Evolutionary conservation across 331 rosid genomes (phyloP).

Genomic region (Rosa hybrid): DNA sequence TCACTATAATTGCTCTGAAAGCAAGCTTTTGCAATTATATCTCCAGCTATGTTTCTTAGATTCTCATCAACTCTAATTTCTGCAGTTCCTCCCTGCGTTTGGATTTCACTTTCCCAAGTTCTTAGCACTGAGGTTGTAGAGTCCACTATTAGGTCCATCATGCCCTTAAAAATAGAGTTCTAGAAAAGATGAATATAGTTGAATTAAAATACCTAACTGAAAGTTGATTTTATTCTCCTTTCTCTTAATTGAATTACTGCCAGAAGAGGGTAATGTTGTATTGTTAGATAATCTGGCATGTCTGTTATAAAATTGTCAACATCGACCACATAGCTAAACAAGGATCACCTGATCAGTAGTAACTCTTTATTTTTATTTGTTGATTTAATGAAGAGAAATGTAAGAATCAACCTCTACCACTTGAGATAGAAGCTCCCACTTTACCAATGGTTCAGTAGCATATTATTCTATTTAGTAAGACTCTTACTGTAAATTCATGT

Average conservation of each 20-base stretch:
- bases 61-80: slow-evolving; percentile 52
- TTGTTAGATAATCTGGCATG: not conserved
- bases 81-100: slow-evolving; percentile 35
- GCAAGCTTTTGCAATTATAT: slow-evolving; percentile 63
- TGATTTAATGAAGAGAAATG: too few species aligned
- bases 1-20: slow-evolving; percentile 63
- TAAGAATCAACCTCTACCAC: too few species aligned
- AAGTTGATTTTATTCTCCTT: not conserved
- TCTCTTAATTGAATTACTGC: not conserved
- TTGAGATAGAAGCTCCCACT: too few species aligned
- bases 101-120: slow-evolving; percentile 54
- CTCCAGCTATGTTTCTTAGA: slow-evolving; percentile 54
- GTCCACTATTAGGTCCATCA: slow-evolving; percentile 60
- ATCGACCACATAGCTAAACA: not conserved
- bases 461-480: too few species aligned
- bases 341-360: not conserved
- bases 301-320: not conserved
- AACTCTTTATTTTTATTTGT: too few species aligned
- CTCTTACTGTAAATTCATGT: too few species aligned
- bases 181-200: not conserved
- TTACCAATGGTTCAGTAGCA: not conserved
- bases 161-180: slow-evolving; percentile 37
- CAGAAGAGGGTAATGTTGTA: not conserved
- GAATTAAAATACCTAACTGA: not conserved
- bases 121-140: slow-evolving; percentile 39